Evolutionary conservation across 1,139 yeast species (phyloP), one percentile per base, ranked within the genome.

Genomic region (Citeromyces hawaiiensis): DNA sequence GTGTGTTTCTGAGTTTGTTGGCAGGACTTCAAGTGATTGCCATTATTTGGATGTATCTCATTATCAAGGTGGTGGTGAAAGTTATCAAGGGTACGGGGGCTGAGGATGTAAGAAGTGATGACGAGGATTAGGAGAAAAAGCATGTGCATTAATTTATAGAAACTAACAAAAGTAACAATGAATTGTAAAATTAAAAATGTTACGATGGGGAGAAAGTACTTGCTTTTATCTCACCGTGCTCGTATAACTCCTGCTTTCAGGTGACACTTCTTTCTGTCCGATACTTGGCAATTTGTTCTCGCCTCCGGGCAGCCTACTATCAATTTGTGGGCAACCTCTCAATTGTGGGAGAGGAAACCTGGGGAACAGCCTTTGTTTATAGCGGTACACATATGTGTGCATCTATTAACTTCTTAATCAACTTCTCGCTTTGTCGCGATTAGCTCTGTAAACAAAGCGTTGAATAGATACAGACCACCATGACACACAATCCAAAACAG

Each of bases 91-190:
- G 96, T 4, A 66, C 63, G 16, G 75, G 77, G 30, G 83, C 83
- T 1, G 93, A 86, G 39, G 96, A 87, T 55, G 83, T 81, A 44
- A 80, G 94, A 48, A 76, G 94, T 55, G 88, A 85, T 52, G 83
- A 73, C 47, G 91, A 81, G 37, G 82, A 74, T 40, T 65, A 60
- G 21, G 21, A 19, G 21, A n/a, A 19, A 19, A 19, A 4, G 21
- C 21, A 19, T 19, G 21, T 19, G 21, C 21, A 19, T 19, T 19
- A 19, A 7, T 19, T 19, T 19, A 7, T 19, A 19, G 21, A 19
- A 7, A 19, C 21, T n/a, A n/a, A n/a, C 21, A 19, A 19, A 19
- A 5, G 21, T 19, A 5, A 5, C 21, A 19, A 19, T 19, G 7
- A 19, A 19, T 7, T 19, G 21, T 33, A 35, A 35, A 16, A 9